Conservation (phyloP, 176 grass and related monocot species). For the Pontederia paniculata region DNA sequence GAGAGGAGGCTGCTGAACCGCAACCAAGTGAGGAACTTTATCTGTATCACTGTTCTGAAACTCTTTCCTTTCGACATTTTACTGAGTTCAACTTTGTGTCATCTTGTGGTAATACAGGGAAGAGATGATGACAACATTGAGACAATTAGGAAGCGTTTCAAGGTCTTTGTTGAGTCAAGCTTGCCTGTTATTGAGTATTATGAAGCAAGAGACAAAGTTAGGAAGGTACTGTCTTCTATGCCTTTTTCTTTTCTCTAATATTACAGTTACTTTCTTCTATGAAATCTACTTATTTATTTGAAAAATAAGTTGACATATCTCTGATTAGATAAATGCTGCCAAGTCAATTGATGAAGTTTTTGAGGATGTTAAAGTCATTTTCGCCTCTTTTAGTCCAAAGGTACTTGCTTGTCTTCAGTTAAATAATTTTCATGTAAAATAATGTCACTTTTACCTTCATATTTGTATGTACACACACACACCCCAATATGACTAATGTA, state of each 20-base stretch:
- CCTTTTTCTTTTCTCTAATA: constrained; percentile 6
- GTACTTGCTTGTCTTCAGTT: not conserved
- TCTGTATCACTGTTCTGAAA: not conserved
- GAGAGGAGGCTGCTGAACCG: constrained; percentile 38
- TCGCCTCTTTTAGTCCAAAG: constrained; percentile 23
- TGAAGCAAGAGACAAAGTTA: constrained; percentile 39
- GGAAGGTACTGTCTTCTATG: constrained; percentile 28
- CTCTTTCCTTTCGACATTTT: too few relatives aligned
- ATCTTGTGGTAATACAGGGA: constrained; percentile 30
- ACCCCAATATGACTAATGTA: too few relatives aligned
- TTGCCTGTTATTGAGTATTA: constrained; percentile 46
- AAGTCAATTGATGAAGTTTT: constrained; percentile 41
- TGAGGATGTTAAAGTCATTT: constrained; percentile 49
- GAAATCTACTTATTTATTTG: constrained; percentile 12
- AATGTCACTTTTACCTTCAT: too few relatives aligned
- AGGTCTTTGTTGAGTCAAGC: constrained; percentile 44
- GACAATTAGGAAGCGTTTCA: constrained; percentile 56
- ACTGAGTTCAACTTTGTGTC: not conserved
- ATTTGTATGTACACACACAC: too few relatives aligned
- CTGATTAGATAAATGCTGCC: constrained; percentile 38
- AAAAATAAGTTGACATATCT: constrained; percentile 1
- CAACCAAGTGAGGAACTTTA: constrained; percentile 26
- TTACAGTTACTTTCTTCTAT: constrained; percentile 5
- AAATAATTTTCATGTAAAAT: too few relatives aligned
- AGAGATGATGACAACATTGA: constrained; percentile 63